These are phyloP conservation scores for Stephanodiscus minutulus DNA, from an alignment of 108 stramenopile species.

Conservation along the genomic window DNA sequence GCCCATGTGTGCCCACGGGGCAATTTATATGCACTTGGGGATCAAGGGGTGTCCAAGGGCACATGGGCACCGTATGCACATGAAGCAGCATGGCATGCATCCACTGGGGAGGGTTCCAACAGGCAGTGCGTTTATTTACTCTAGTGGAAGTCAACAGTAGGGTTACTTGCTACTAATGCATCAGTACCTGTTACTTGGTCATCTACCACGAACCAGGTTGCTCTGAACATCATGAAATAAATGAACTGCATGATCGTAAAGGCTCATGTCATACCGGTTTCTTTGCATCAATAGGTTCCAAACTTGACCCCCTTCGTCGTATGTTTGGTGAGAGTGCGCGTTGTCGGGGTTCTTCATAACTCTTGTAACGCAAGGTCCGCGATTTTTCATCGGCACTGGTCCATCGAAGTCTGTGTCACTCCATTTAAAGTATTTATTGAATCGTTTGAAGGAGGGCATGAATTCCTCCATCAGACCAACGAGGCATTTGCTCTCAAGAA, in stretches of 20 bases:
- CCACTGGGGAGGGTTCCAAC: too few species aligned
- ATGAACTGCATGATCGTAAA: conserved; percentile 42
- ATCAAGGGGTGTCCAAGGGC: too few species aligned
- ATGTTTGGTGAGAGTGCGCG: conserved; percentile 29
- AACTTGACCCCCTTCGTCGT: conserved; percentile 34
- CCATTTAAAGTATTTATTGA: conserved; percentile 45
- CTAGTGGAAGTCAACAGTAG: too few species aligned
- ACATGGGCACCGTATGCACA: too few species aligned
- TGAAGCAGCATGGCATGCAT: too few species aligned
- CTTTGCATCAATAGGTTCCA: conserved; percentile 46
- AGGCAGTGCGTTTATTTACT: too few species aligned
- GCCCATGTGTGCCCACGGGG: too few species aligned
- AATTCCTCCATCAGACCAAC: conserved; percentile 43
- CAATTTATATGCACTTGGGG: too few species aligned
- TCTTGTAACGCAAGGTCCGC: conserved; percentile 21
- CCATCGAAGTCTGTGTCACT: conserved; percentile 34
- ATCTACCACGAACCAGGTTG: conserved; percentile 4
- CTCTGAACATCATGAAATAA: conserved; percentile 41
- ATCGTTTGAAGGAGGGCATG: conserved; percentile 26
- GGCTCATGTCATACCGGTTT: conserved; percentile 33
- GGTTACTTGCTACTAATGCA: too few species aligned
- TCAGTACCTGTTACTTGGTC: conserved; percentile 2
- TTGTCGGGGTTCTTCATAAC: conserved; percentile 41
- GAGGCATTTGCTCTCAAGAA: conserved; percentile 47
- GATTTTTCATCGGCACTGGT: conserved; percentile 16